phyloP scores from a whole-genome alignment of 768 basidiomycete genomes.

The Lenzites betulinus region DNA sequence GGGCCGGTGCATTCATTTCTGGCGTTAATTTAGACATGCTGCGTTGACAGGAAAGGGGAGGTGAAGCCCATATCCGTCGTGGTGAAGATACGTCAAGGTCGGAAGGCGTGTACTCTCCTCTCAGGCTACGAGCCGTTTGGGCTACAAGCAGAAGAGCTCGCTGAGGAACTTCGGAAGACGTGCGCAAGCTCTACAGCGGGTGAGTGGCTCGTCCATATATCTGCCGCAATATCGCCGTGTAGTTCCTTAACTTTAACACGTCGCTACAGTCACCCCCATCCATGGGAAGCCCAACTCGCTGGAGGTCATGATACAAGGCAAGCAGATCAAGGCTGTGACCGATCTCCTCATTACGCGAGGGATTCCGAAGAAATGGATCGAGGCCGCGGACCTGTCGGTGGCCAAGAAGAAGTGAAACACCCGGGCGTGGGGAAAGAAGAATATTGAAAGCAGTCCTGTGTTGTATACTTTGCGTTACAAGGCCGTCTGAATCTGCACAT shows the following conservation, averaged over 20 bases:
- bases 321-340: conserved; percentile 65
- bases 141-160: conserved; percentile 68
- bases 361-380: conserved; percentile 83
- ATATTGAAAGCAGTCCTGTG: no score
- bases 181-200: conserved; percentile 84
- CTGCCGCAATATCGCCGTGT: neutral
- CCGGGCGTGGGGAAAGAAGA: no score
- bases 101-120: conserved; percentile 75
- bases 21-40: neutral
- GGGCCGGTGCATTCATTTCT: neutral
- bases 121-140: conserved; percentile 81
- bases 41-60: conserved; percentile 64
- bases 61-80: conserved; percentile 69
- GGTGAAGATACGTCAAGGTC: conserved; percentile 74
- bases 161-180: conserved; percentile 71
- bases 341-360: conserved; percentile 70
- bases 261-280: conserved; percentile 54
- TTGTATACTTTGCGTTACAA: no score
- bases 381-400: conserved; percentile 44
- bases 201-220: conserved; percentile 34
- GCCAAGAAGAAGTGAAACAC: conserved; percentile 42
- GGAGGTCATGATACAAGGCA: conserved; percentile 86
- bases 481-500: no score
- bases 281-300: conserved; percentile 56
- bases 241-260: no score